Evolutionary conservation across 148 eudicot genomes (phyloP).

Genomic region (Agrostemma githago): DNA sequence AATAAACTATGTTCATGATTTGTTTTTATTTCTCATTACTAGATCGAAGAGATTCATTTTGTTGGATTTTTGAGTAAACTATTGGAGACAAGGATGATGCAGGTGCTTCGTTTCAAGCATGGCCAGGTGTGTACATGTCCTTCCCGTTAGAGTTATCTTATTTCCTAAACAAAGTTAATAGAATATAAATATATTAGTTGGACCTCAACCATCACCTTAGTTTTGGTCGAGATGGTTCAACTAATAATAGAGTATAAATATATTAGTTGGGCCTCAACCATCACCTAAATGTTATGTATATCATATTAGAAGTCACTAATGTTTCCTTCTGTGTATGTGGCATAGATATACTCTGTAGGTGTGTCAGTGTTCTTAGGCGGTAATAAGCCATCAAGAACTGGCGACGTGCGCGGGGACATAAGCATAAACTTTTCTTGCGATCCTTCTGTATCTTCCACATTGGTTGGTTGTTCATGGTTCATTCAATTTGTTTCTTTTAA

Average conservation of each 20-base stretch:
- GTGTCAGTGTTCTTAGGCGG: constrained; percentile 93
- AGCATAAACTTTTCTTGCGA: constrained; percentile 37
- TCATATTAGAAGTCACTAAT: constrained; percentile 9
- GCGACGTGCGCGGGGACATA: constrained; percentile 78
- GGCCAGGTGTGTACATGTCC: constrained; percentile 60
- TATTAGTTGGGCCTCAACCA: too few species aligned
- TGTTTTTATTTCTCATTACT: constrained; percentile 8
- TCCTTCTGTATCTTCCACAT: constrained; percentile 63
- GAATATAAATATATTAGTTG: too few species aligned
- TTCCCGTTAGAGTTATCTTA: constrained; percentile 3
- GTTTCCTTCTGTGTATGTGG: constrained; percentile 20
- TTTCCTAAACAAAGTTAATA: background rate
- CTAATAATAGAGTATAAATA: too few species aligned
- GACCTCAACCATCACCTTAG: too few species aligned
- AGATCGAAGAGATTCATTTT: constrained; percentile 81
- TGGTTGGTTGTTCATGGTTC: constrained; percentile 50
- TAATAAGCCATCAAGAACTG: constrained; percentile 81
- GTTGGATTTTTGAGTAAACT: constrained; percentile 84
- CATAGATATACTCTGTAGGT: constrained; percentile 78
- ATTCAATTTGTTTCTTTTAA: constrained; percentile 1
- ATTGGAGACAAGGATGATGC: constrained; percentile 81
- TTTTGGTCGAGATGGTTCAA: too few species aligned
- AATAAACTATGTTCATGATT: constrained; percentile 1
- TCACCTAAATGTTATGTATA: too few species aligned
- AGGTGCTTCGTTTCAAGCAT: constrained; percentile 82